Conservation (phyloP, 306 rosid species). For the Aeschynomene evenia region DNA sequence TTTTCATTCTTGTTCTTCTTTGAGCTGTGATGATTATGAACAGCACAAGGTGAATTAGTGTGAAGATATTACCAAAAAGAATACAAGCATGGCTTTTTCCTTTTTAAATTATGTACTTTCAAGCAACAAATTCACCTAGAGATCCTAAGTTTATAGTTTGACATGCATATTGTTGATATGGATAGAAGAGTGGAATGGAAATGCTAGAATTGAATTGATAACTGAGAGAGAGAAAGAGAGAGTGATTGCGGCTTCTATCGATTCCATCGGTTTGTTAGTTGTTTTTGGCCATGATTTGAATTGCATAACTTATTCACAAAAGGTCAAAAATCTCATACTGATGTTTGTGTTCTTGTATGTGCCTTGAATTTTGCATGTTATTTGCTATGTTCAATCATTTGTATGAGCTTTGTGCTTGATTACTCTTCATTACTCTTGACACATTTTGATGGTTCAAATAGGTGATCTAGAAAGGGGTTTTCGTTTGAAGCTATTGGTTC, state of each 20-base stretch:
- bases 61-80: background rate
- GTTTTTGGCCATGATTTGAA: background rate
- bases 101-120: background rate
- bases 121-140: background rate
- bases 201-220: background rate
- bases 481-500: constrained; percentile 37
- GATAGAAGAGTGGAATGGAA: background rate
- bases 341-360: background rate
- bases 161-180: background rate
- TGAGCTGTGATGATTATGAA: constrained; percentile 17
- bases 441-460: constrained; percentile 39
- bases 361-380: constrained; percentile 1
- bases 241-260: background rate
- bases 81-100: background rate
- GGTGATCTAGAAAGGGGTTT: constrained; percentile 48
- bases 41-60: background rate
- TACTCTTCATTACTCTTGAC: constrained; percentile 20
- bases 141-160: background rate
- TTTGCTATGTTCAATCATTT: constrained; percentile 22
- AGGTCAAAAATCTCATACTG: background rate
- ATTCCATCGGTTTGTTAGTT: background rate
- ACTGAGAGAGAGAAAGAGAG: background rate
- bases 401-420: background rate
- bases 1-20: background rate
- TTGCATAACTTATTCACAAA: background rate